Evolutionary conservation across 257 asterid genomes (phyloP), one percentile per base, ranked within the genome.

Genomic region (Petrea volubilis): DNA sequence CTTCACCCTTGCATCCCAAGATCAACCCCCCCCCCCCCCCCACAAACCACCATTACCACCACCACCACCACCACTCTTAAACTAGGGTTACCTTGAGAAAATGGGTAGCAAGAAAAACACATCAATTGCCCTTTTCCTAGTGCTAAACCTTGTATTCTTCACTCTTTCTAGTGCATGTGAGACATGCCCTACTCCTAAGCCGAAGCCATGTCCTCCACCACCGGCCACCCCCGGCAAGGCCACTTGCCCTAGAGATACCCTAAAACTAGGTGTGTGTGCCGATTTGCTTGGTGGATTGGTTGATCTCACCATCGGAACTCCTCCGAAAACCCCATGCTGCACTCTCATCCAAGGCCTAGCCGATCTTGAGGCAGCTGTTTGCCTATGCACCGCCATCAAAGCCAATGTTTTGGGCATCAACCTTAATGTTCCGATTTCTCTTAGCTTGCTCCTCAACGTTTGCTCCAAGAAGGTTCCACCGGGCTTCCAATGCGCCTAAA

Each of bases 111-210:
- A 40, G 17, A 60, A 38, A 12, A 70, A 64, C 28, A 49, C 75
- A 27, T 55, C 72, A 49, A 57, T 80, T 17, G 85, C 83, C n/a
- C 50, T 80, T 0, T 71, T 83, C 27, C 77, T 83, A 13, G 49
- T 64, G 6, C 34, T 82, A 41, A 79, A 79, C 65, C 71, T 79
- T 73, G 68, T 83, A 6, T 72, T 80, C 27, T 83, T 77, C 76
- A 70, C 81, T 0, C 51, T 71, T 58, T 70, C 67, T n/a, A 83
- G 85, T 80, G 83, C 87, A 43, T 71, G 81, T 40, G 58, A 53
- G 63, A 70, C 75, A n/a, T 59, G 65, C 27, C 46, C 65, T 18
- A 9, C 0, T 10, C 64, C 60, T 1, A 51, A 56, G 5, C 43
- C 40, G 6, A 57, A 57, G 17, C 84, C 86, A 10, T 64, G 33